phyloP scores from a whole-genome alignment of 2,329 filamentous ascomycete genomes.

The Leptodontidium sp. region DNA sequence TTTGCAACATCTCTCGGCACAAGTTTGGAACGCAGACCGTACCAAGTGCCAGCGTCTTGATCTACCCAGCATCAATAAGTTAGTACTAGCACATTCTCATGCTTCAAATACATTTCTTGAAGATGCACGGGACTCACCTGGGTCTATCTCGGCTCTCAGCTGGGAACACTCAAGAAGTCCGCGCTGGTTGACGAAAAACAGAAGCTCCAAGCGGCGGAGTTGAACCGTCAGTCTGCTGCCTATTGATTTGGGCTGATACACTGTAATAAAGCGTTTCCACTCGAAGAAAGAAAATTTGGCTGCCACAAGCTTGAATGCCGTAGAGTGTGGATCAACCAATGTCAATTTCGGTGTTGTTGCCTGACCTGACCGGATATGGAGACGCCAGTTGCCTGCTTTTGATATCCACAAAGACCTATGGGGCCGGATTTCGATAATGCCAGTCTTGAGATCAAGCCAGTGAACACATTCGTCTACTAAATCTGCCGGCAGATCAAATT shows the following conservation, averaged over 20 bases:
- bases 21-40: constrained; percentile 66
- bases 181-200: constrained; percentile 57
- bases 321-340: constrained; percentile 59
- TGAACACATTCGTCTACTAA: constrained; percentile 58
- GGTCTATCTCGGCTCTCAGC: constrained; percentile 61
- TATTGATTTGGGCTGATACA: constrained; percentile 53
- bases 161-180: constrained; percentile 57
- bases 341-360: constrained; percentile 41
- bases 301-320: constrained; percentile 50
- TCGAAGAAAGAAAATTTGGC: constrained; percentile 61
- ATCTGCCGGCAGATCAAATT: constrained; percentile 58
- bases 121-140: neutral
- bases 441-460: constrained; percentile 61
- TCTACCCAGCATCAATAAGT: constrained; percentile 37
- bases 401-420: constrained; percentile 51
- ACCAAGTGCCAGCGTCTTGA: constrained; percentile 67
- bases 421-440: constrained; percentile 60
- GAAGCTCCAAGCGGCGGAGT: constrained; percentile 60
- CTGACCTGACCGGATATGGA: constrained; percentile 46
- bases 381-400: constrained; percentile 50
- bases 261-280: constrained; percentile 50
- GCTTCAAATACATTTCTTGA: neutral
- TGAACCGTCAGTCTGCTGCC: constrained; percentile 53
- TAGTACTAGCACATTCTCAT: neutral
- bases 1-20: constrained; percentile 58